Percentiles rank a stretch among this genome's conserved stretches.
Conservation (phyloP, 306 rosid genomes). For the Rosa chinensis region DNA sequence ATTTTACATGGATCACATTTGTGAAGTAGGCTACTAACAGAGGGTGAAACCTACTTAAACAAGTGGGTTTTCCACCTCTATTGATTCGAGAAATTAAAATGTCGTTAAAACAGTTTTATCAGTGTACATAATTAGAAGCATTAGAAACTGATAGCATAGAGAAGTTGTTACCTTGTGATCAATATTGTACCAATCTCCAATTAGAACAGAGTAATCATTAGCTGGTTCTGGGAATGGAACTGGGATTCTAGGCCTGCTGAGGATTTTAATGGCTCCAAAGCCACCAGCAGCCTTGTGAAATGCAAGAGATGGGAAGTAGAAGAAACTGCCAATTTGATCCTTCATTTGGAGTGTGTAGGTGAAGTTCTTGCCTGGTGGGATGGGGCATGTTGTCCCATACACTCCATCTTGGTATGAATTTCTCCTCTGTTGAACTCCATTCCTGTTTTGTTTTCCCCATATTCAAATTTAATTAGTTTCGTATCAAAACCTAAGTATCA, state of each 20-base stretch:
- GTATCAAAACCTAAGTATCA: not conserved
- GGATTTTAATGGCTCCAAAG: slow-evolving; percentile 71
- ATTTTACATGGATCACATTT: not conserved
- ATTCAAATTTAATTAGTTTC: not conserved
- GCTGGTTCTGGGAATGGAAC: slow-evolving; percentile 92
- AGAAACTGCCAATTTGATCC: slow-evolving; percentile 88
- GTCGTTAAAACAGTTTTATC: not conserved
- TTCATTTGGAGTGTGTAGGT: slow-evolving; percentile 86
- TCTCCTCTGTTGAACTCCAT: slow-evolving; percentile 82
- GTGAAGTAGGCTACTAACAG: no score
- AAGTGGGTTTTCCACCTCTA: no score
- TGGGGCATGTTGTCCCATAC: slow-evolving; percentile 84
- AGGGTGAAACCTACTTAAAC: no score
- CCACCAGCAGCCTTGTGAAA: slow-evolving; percentile 94
- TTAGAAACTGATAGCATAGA: not conserved
- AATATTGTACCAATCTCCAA: slow-evolving; percentile 86
- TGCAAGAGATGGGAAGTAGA: slow-evolving; percentile 83
- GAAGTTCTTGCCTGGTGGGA: slow-evolving; percentile 86
- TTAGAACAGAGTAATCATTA: slow-evolving; percentile 61
- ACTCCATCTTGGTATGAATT: slow-evolving; percentile 87
- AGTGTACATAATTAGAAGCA: no score
- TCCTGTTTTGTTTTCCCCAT: slow-evolving; percentile 44
- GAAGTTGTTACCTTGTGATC: slow-evolving; percentile 52
- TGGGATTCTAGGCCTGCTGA: slow-evolving; percentile 82
- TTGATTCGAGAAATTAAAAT: no score